Evolutionary conservation across 495 filamentous ascomycete genomes (phyloP).

Genomic region (Aspergillus hancockii): DNA sequence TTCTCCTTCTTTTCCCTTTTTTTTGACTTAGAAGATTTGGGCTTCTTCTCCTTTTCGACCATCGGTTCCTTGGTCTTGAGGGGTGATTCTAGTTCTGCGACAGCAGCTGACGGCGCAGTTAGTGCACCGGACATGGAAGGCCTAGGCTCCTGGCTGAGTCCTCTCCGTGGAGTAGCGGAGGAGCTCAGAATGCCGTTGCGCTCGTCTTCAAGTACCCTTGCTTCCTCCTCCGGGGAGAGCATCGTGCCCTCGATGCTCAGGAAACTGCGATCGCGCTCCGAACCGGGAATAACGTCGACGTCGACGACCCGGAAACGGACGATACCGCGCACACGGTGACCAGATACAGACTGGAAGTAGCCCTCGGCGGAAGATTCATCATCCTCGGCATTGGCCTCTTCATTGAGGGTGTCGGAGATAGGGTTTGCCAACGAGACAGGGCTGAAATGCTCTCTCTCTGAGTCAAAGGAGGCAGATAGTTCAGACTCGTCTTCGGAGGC

Average conservation of each 20-base stretch:
- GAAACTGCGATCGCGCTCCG: constrained; percentile 60
- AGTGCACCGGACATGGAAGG: constrained; percentile 22
- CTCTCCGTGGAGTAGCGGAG: neutral
- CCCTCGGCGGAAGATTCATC: constrained; percentile 45
- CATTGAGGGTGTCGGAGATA: constrained; percentile 33
- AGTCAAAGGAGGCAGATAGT: constrained; percentile 32
- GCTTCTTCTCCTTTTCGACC: constrained; percentile 13
- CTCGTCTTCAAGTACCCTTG: constrained; percentile 39
- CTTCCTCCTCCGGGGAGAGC: constrained; percentile 51
- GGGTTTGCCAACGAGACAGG: constrained; percentile 32
- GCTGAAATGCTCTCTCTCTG: constrained; percentile 47
- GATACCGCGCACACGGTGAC: constrained; percentile 60
- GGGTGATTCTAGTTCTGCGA: constrained; percentile 20
- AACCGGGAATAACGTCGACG: constrained; percentile 59
- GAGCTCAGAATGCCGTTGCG: constrained; percentile 27
- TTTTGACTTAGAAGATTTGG: constrained; percentile 13
- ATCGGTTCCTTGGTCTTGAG: constrained; percentile 24
- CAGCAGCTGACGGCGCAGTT: constrained; percentile 15
- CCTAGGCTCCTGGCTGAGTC: neutral
- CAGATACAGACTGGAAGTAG: constrained; percentile 63
- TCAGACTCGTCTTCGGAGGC: constrained; percentile 35
- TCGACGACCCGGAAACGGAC: constrained; percentile 64
- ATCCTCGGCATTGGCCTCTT: constrained; percentile 27
- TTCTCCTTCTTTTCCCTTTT: constrained; percentile 26
- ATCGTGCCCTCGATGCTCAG: constrained; percentile 72